These are phyloP conservation scores for Salix suchowensis DNA, from an alignment of 345 rosid species.

Conservation along the genomic window DNA sequence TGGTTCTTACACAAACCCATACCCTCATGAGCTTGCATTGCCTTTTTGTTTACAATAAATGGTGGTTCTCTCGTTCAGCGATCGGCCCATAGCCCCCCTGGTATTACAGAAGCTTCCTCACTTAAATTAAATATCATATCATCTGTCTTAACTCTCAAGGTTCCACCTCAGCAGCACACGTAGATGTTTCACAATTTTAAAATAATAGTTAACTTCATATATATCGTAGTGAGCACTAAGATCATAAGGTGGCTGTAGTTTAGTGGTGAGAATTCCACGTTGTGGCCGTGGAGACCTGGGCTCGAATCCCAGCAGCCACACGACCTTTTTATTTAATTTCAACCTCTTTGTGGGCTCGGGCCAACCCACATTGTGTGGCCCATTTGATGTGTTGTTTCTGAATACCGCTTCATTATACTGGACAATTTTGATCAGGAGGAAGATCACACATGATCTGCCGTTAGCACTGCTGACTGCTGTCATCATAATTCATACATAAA, in stretches of 20 bases:
- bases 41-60: background rate
- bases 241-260: constrained; percentile 52
- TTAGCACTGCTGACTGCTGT: too few relatives aligned
- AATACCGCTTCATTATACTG: background rate
- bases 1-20: background rate
- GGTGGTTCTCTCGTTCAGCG: background rate
- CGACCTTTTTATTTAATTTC: background rate
- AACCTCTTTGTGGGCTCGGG: background rate
- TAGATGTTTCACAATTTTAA: background rate
- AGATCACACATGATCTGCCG: background rate
- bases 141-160: background rate
- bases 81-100: background rate
- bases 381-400: background rate
- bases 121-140: background rate
- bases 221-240: rapidly evolving
- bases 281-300: constrained; percentile 91
- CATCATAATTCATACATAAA: too few relatives aligned
- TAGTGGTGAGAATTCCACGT: constrained; percentile 60
- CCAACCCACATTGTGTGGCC: background rate
- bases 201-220: too few relatives aligned
- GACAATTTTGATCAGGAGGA: background rate
- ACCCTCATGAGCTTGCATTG: background rate
- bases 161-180: background rate
- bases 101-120: background rate
- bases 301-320: constrained; percentile 93